Conservation (phyloP, 2,329 filamentous ascomycete species). For the Fusarium sublunatum region DNA sequence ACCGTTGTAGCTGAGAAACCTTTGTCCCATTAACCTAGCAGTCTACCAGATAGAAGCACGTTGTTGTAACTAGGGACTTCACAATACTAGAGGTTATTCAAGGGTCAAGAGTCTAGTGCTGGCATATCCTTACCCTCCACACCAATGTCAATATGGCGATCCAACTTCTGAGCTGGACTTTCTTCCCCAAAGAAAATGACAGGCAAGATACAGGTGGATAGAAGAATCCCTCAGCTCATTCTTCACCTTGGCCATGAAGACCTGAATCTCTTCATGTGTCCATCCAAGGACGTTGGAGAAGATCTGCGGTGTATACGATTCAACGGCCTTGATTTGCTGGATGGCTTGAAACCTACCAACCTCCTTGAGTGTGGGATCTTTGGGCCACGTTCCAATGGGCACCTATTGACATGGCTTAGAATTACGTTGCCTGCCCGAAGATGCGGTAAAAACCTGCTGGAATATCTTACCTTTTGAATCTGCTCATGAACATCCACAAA, state of each 20-base stretch:
- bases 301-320: slow-evolving; percentile 23
- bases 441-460: no score
- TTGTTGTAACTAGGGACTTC: no score
- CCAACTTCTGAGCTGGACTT: background rate
- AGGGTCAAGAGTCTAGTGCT: no score
- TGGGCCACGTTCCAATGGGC: slow-evolving; percentile 15
- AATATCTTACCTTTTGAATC: slow-evolving; percentile 13
- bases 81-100: no score
- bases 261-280: slow-evolving; percentile 25
- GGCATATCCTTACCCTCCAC: no score
- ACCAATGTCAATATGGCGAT: background rate
- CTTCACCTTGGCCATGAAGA: slow-evolving; percentile 25
- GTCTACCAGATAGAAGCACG: no score
- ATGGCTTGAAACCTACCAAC: slow-evolving; percentile 15
- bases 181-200: slow-evolving; percentile 17
- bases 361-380: slow-evolving; percentile 22
- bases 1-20: no score
- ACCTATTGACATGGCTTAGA: background rate
- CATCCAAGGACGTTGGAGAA: slow-evolving; percentile 23
- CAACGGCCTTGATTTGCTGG: slow-evolving; percentile 16
- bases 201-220: slow-evolving; percentile 22
- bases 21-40: no score
- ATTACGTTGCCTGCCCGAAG: no score
- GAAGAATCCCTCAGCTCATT: slow-evolving; percentile 30
- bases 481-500: slow-evolving; percentile 11